phyloP scores from a whole-genome alignment of 1,139 yeast species.

The Meyerozyma guilliermondii region DNA sequence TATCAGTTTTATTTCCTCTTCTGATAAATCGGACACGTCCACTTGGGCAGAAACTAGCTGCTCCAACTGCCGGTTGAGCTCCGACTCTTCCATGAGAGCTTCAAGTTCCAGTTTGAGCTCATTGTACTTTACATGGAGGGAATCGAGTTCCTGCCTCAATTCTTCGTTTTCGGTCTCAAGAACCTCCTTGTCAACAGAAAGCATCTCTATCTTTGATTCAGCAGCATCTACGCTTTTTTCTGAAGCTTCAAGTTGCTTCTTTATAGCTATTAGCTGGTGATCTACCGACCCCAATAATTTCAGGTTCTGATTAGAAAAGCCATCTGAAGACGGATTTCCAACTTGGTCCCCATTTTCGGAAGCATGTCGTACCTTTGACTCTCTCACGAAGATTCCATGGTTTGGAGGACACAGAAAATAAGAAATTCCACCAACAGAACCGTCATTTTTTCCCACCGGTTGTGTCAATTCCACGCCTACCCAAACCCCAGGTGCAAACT shows the following conservation, averaged over 20 bases:
- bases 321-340: too few species aligned
- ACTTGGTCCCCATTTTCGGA: too few species aligned
- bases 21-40: slow-evolving; percentile 9
- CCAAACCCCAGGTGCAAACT: slow-evolving; percentile 69
- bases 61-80: slow-evolving; percentile 36
- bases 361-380: background rate
- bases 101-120: slow-evolving; percentile 36
- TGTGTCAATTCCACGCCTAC: slow-evolving; percentile 67
- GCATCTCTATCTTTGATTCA: slow-evolving; percentile 44
- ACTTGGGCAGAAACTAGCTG: slow-evolving; percentile 23
- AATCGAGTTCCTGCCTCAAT: slow-evolving; percentile 24
- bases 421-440: slow-evolving; percentile 56
- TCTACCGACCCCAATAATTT: too few species aligned
- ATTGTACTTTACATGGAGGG: slow-evolving; percentile 31
- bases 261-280: background rate
- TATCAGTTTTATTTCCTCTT: slow-evolving; percentile 16
- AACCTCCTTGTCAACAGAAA: slow-evolving; percentile 51
- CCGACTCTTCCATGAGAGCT: slow-evolving; percentile 43
- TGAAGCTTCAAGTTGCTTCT: background rate
- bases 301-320: too few species aligned
- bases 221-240: background rate
- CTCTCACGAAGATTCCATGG: slow-evolving; percentile 60
- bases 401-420: slow-evolving; percentile 53
- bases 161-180: slow-evolving; percentile 37
- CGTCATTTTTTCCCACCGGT: slow-evolving; percentile 74